These are phyloP conservation scores for Starmerella asiatica DNA, from an alignment of 805 yeast species.

Conservation along the genomic window DNA sequence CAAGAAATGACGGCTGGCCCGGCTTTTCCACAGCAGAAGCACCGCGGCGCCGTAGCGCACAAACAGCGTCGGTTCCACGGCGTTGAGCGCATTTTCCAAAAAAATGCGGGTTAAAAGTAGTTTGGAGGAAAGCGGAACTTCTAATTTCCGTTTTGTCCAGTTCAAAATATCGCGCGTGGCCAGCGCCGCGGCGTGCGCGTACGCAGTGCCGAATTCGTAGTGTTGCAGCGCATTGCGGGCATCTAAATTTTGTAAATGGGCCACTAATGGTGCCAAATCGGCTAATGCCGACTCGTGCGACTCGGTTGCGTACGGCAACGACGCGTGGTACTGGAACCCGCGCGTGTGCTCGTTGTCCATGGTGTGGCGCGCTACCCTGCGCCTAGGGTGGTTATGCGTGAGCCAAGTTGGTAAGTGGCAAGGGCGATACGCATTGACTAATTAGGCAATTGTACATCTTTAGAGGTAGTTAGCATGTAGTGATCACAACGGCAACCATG, in stretches of 20 bases:
- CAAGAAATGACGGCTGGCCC: background rate
- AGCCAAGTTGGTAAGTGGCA: no score
- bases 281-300: conserved; percentile 51
- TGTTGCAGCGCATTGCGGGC: conserved; percentile 59
- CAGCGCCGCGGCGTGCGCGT: conserved; percentile 59
- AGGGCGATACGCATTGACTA: no score
- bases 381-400: background rate
- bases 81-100: conserved; percentile 54
- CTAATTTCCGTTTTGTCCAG: conserved; percentile 65
- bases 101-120: conserved; percentile 52
- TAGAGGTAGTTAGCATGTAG: no score
- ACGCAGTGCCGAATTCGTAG: conserved; percentile 39
- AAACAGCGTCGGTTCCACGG: conserved; percentile 55
- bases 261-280: conserved; percentile 66
- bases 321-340: conserved; percentile 29
- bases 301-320: conserved; percentile 68
- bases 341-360: conserved; percentile 25
- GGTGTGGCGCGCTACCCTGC: background rate
- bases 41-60: conserved; percentile 50
- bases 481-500: no score
- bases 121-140: conserved; percentile 56
- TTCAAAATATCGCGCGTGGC: conserved; percentile 80
- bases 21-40: conserved; percentile 38
- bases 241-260: conserved; percentile 66
- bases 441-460: no score